Evolutionary conservation across 345 rosid genomes (phyloP).

Genomic region (Kandelia obovata): DNA sequence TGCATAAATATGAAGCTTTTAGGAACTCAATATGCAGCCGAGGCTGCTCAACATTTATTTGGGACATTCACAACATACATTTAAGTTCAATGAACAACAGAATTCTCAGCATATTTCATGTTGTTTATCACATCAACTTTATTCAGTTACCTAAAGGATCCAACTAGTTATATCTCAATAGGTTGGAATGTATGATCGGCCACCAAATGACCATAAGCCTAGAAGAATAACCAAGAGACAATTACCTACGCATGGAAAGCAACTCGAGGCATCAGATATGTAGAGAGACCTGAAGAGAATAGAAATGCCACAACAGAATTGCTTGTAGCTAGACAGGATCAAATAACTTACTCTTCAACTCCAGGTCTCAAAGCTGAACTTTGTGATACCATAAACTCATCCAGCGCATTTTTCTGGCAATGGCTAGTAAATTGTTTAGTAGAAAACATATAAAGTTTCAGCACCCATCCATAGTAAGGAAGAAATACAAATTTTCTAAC

Average conservation of each 20-base stretch:
- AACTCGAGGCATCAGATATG: background rate
- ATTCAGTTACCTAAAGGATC: no score
- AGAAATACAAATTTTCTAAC: background rate
- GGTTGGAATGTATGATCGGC: no score
- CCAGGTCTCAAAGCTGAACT: slow-evolving; percentile 80
- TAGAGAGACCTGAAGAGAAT: background rate
- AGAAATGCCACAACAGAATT: background rate
- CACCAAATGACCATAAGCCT: background rate
- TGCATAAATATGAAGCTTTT: no score
- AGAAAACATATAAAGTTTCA: slow-evolving; percentile 1
- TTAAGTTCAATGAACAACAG: no score
- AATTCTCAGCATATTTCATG: no score
- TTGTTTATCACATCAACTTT: no score
- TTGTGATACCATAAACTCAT: slow-evolving; percentile 59
- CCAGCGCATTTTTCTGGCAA: slow-evolving; percentile 75
- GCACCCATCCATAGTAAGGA: background rate
- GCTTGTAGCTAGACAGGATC: slow-evolving; percentile 1
- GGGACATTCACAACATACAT: no score
- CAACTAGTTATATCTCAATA: no score
- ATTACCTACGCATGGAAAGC: background rate
- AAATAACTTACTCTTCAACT: slow-evolving; percentile 63
- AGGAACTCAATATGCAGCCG: no score
- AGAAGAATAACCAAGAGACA: background rate
- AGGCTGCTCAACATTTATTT: no score
- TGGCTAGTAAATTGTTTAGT: slow-evolving; percentile 22